Evolutionary conservation across 805 yeast genomes (phyloP), one percentile per base, ranked within the genome.

Genomic region (Saccharomycopsis schoenii): DNA sequence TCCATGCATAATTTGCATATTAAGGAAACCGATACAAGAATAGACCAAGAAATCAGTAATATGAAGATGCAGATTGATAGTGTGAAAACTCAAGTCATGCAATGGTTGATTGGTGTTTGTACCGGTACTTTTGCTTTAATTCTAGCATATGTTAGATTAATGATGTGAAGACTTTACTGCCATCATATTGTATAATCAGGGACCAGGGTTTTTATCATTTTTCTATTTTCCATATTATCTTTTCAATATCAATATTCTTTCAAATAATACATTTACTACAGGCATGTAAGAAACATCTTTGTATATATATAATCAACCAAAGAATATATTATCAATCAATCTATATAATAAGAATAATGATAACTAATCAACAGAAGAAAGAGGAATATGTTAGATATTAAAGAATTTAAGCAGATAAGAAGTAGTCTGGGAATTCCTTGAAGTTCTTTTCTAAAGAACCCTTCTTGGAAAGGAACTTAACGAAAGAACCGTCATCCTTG

Each of bases 401-500:
- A 47, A 47, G 50, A 58, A 66, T 60, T 73, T 75, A 75, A 73
- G 80, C 80, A 71, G 73, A 70, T 69, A 75, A 72, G 74, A 73
- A 83, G 83, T 75, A 88, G 74, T 88, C 88, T 80, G 97, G 98
- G 97, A 92, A 93, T 76, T 85, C 87, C 75, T 80, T 81, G 84
- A 89, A 83, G 96, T 91, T 90, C 74, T 82, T 80, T 76, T 88
- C 96, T 76, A 94, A 84, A 71, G 89, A 84, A 83, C 99, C 99
- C 86, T 89, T 91, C 83, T 81, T 89, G 78, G 94, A 82, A 81
- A 94, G 85, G 90, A 94, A 94, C 87, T 94, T 94, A 75, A 94
- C 98, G 83, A 86, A 94, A 78, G 99, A 96, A 88, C 99, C 99
- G 75, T 94, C 99, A 74, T 93, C 97, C 83, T 89, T 89, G 77